Conservation (phyloP, 2,329 filamentous ascomycete species). For the Sphaerulina vaccinii region DNA sequence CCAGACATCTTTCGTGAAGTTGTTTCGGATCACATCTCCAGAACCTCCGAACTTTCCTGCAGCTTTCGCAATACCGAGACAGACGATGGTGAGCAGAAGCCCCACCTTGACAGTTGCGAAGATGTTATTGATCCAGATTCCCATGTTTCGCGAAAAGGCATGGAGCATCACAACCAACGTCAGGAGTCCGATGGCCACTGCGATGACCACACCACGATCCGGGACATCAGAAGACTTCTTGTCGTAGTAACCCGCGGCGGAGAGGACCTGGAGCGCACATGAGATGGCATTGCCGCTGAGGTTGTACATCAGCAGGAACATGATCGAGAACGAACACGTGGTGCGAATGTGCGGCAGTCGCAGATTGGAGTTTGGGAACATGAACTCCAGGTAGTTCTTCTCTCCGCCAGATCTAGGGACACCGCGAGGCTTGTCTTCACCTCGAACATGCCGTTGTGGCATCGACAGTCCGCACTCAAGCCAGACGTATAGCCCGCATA, state of each 20-base stretch:
- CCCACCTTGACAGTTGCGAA: conserved; percentile 52
- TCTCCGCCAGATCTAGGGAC: conserved; percentile 50
- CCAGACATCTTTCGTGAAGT: conserved; percentile 29
- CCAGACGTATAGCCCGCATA: conserved; percentile 39
- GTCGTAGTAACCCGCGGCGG: conserved; percentile 36
- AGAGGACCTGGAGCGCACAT: conserved; percentile 45
- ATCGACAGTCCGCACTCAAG: conserved; percentile 51
- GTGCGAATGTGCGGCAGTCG: conserved; percentile 34
- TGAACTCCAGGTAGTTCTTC: conserved; percentile 43
- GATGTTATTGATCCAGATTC: conserved; percentile 53
- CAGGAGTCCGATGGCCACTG: conserved; percentile 49
- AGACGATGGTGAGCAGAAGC: conserved; percentile 50
- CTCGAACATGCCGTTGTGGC: conserved; percentile 42
- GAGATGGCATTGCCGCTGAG: conserved; percentile 51
- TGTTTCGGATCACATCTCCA: conserved; percentile 24
- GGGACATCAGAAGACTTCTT: conserved; percentile 14
- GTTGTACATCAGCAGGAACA: conserved; percentile 50
- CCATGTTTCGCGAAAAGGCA: conserved; percentile 48
- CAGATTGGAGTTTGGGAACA: conserved; percentile 44
- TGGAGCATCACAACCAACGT: conserved; percentile 51
- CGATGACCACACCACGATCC: conserved; percentile 41
- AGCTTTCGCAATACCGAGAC: conserved; percentile 37
- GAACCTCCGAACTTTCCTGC: conserved; percentile 26
- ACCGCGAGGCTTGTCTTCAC: conserved; percentile 40
- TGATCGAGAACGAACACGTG: conserved; percentile 48